Conservation (phyloP, 2,329 filamentous ascomycete genomes). For the Microcyclospora pomicola region DNA sequence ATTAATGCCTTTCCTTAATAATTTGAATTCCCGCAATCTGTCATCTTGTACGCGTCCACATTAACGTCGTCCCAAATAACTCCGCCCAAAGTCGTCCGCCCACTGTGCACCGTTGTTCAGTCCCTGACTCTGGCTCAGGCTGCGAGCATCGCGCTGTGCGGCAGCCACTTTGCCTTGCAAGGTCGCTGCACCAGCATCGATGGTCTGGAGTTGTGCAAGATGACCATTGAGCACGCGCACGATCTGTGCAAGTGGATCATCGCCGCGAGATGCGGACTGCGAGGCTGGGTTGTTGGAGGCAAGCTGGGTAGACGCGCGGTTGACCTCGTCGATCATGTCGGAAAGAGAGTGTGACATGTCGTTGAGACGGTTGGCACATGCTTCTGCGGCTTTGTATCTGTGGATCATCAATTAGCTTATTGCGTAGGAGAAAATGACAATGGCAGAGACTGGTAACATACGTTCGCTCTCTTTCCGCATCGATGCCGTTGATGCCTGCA, state of each 20-base stretch:
- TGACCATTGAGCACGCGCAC: conserved; percentile 91
- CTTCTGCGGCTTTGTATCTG: conserved; percentile 81
- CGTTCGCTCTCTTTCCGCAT: conserved; percentile 89
- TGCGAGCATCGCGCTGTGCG: conserved; percentile 64
- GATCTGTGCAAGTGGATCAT: conserved; percentile 70
- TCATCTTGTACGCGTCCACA: conserved; percentile 5
- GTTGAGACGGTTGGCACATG: conserved; percentile 75
- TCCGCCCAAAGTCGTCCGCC: conserved; percentile 81
- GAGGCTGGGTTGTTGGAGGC: conserved; percentile 64
- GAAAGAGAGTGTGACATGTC: conserved; percentile 86
- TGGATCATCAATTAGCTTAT: conserved; percentile 12
- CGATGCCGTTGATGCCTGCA: conserved; percentile 70
- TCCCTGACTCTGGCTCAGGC: conserved; percentile 35
- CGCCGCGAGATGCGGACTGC: conserved; percentile 33
- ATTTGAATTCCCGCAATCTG: too few species aligned
- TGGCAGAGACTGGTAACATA: conserved; percentile 33
- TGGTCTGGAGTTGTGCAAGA: conserved; percentile 80
- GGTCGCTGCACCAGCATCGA: conserved; percentile 70
- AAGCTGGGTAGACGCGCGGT: conserved; percentile 74
- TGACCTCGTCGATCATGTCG: conserved; percentile 98
- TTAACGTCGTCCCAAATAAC: conserved; percentile 58
- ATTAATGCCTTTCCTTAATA: too few species aligned
- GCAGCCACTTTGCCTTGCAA: conserved; percentile 70
- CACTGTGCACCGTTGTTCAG: conserved; percentile 46
- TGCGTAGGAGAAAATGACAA: not conserved